Percentiles rank a stretch among this genome's conserved stretches.
Evolutionary conservation across 2,329 filamentous ascomycete species (phyloP).

Genomic region (Fusarium setosum): DNA sequence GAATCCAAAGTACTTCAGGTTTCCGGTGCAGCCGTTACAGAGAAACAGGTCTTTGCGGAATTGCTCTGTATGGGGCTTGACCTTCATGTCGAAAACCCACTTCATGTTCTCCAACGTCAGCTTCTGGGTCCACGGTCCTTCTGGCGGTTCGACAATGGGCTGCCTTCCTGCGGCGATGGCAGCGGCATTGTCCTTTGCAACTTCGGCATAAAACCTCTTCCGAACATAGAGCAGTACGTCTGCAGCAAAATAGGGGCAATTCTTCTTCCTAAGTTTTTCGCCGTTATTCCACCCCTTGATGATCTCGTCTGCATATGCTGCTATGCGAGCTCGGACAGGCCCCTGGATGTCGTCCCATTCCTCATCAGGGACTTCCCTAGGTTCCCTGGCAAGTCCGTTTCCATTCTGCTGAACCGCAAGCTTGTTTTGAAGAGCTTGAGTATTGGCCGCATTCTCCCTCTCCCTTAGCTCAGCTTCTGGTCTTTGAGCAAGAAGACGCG

Average conservation of each 20-base stretch:
- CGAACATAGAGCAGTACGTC: constrained; percentile 77
- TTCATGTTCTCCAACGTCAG: constrained; percentile 88
- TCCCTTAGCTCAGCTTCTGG: constrained; percentile 71
- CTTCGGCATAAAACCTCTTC: constrained; percentile 72
- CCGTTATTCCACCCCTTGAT: constrained; percentile 76
- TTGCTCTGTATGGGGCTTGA: constrained; percentile 75
- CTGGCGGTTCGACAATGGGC: constrained; percentile 59
- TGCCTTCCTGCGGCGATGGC: constrained; percentile 58
- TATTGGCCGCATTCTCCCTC: constrained; percentile 50
- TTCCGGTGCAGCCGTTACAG: constrained; percentile 75
- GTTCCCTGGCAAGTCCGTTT: constrained; percentile 7
- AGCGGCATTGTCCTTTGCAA: constrained; percentile 63
- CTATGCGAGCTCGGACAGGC: constrained; percentile 73
- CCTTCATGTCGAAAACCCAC: constrained; percentile 82
- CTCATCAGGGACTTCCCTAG: constrained; percentile 69
- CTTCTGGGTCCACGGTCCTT: constrained; percentile 68
- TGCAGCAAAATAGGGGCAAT: constrained; percentile 75
- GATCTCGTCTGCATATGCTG: constrained; percentile 75
- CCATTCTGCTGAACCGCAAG: not conserved
- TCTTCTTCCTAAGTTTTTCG: constrained; percentile 71
- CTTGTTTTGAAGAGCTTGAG: constrained; percentile 50
- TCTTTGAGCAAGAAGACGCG: constrained; percentile 74
- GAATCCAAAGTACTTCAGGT: constrained; percentile 77
- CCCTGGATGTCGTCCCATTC: constrained; percentile 79
- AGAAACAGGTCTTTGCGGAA: constrained; percentile 79